phyloP scores from a whole-genome alignment of 129 eudicot genomes.

The Calendula officinalis region DNA sequence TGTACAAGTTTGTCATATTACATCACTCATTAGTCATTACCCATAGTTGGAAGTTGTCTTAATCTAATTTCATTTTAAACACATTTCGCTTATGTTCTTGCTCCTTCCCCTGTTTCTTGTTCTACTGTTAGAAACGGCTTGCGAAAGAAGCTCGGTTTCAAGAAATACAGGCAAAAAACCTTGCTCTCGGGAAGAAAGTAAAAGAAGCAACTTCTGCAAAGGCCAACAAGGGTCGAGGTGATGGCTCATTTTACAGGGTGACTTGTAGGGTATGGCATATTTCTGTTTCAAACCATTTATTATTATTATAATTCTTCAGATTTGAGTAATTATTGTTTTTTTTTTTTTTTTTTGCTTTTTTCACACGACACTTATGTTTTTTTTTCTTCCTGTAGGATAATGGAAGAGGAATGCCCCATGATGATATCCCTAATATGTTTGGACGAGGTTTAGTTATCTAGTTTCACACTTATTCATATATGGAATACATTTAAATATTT shows the following conservation, averaged over 20 bases:
- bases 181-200: slow-evolving; percentile 82
- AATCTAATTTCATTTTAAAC: not conserved
- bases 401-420: slow-evolving; percentile 99
- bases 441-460: slow-evolving; percentile 71
- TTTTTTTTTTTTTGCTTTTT: not conserved
- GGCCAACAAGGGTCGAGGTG: slow-evolving; percentile 77
- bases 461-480: slow-evolving; percentile 3
- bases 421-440: slow-evolving; percentile 98
- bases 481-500: not conserved
- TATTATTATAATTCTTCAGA: slow-evolving; percentile 1
- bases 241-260: slow-evolving; percentile 92
- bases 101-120: slow-evolving; percentile 11
- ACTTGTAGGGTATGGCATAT: slow-evolving; percentile 77
- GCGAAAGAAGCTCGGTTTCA: slow-evolving; percentile 97
- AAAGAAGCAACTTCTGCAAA: slow-evolving; percentile 61
- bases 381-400: slow-evolving; percentile 63
- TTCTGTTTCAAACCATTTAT: slow-evolving; percentile 4
- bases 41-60: slow-evolving; percentile 10
- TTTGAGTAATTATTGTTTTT: not conserved
- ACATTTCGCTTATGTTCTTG: not conserved
- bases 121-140: slow-evolving; percentile 68
- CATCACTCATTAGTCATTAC: not conserved
- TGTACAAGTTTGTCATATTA: not conserved
- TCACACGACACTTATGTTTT: slow-evolving; percentile 2
- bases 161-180: slow-evolving; percentile 89